A percentile compares a stretch with the other conserved stretches of the same genome.
Evolutionary conservation across 2,329 filamentous ascomycete genomes (phyloP).

Genomic region (Arthrobotrys conoides): DNA sequence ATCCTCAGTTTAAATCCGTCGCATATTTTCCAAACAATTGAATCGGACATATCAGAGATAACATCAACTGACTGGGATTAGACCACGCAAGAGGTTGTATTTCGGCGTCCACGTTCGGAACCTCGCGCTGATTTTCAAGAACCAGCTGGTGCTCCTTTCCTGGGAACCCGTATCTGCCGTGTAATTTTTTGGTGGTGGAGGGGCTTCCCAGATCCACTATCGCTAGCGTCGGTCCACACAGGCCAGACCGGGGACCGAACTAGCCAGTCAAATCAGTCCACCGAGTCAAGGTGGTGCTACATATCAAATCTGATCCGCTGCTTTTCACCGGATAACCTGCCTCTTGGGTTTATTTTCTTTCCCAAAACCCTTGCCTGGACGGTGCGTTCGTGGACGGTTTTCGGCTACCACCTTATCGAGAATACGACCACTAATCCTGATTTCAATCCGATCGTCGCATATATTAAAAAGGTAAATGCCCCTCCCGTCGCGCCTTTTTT

Average conservation of each 20-base stretch:
- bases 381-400: constrained; percentile 31
- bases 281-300: constrained; percentile 49
- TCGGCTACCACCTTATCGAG: constrained; percentile 32
- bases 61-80: constrained; percentile 38
- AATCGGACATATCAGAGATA: constrained; percentile 13
- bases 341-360: constrained; percentile 14
- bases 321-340: constrained; percentile 40
- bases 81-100: constrained; percentile 24
- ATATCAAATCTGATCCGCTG: constrained; percentile 56
- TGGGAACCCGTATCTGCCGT: constrained; percentile 46
- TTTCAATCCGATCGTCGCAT: constrained; percentile 50
- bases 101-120: constrained; percentile 60
- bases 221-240: constrained; percentile 58
- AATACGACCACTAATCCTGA: constrained; percentile 44
- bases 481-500: constrained; percentile 50
- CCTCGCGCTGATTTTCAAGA: constrained; percentile 55
- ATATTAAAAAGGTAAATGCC: constrained; percentile 59
- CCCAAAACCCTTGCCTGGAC: constrained; percentile 37
- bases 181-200: constrained; percentile 43
- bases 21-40: constrained; percentile 18
- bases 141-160: constrained; percentile 22
- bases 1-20: constrained; percentile 33
- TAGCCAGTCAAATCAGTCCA: constrained; percentile 53
- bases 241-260: constrained; percentile 35
- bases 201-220: constrained; percentile 53